Base-by-base conservation (phyloP, 2,329 filamentous ascomycete species). In the Arthrocladium fulminans region DNA sequence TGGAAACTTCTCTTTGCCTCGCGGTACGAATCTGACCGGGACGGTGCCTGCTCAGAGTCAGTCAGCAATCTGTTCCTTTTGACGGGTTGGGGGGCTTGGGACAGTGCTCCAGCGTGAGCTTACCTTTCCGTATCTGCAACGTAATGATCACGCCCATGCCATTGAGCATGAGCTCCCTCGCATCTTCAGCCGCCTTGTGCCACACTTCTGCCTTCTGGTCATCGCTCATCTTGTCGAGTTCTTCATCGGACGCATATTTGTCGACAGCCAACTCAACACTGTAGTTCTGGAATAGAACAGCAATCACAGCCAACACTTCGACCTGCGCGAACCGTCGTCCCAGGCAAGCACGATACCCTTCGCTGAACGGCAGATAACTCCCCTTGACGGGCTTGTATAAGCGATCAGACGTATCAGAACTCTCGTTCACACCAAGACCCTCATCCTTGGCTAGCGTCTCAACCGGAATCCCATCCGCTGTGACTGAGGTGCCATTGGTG, bases 241-340 rank as follows among this genome's bases (percentile, higher is more conserved):
- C 73, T 24, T 72, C 72, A 53, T 77, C 75, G 23, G 54, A 69
- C 27, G 71, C 73, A 69, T 73, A 79, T 50, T 76, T 73, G 48
- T 80, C 76, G 7, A 86, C 80, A 2, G 79, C 83, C 49, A 88
- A 71, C 68, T 89, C 84, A 3, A 88, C 69, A 59, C 77, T 83
- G 61, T 84, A 79, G 39, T 74, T 64, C 41, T 68, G 66, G 60
- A 77, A 76, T 19, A 79, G 67, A 4, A 73, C 67, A 0, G 75
- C 73, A 4, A 79, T 58, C 2, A 71, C 72, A 2, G 73, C 73
- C 5, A 77, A 61, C n/a, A 77, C 67, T 60, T 79, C 75, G 29
- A 76, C 72, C 60, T 77, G 75, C 2, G 75, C 75, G 57, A 78
- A 78, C 6, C 75, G 68, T 59, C 74, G 65, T 15, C 77, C 75